phyloP scores from a whole-genome alignment of 2,329 filamentous ascomycete genomes.

The Pseudogymnoascus sp. region DNA sequence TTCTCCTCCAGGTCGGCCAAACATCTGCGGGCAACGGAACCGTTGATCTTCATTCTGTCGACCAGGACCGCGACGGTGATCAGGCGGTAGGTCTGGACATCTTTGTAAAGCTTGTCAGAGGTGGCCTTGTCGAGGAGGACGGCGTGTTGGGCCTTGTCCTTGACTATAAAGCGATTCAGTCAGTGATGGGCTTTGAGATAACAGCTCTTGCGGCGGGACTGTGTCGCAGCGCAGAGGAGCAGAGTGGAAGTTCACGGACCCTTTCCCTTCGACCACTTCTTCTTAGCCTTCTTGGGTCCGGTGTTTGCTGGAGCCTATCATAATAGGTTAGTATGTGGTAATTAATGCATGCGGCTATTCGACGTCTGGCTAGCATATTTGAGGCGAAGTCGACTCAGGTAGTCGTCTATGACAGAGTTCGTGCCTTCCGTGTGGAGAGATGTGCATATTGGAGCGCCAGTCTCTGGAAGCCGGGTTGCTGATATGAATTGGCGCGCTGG shows the following conservation, averaged over 20 bases:
- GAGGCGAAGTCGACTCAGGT: neutral
- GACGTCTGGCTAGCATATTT: conserved; percentile 6
- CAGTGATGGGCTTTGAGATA: conserved; percentile 14
- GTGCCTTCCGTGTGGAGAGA: neutral
- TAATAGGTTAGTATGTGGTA: neutral
- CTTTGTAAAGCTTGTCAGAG: conserved; percentile 98
- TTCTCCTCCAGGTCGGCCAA: conserved; percentile 93
- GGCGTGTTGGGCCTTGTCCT: conserved; percentile 99
- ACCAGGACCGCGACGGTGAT: conserved; percentile 97
- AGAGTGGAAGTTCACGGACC: conserved; percentile 34
- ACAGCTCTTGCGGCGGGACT: conserved; percentile 9
- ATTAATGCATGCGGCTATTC: neutral
- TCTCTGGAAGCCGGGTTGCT: neutral
- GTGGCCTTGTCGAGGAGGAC: conserved; percentile 98
- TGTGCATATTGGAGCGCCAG: neutral
- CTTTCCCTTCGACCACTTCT: conserved; percentile 64
- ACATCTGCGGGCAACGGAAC: conserved; percentile 84
- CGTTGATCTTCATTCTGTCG: conserved; percentile 99
- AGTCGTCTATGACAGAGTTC: neutral
- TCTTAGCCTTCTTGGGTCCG: conserved; percentile 73
- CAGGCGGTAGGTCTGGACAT: conserved; percentile 99
- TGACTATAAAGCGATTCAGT: conserved; percentile 60
- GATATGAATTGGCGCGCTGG: neutral
- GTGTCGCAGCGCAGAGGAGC: conserved; percentile 11
- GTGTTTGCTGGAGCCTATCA: conserved; percentile 46